Percentiles rank a stretch among this genome's conserved stretches.
These are phyloP conservation scores for Trichoderma citrinoviride DNA, from an alignment of 2,329 filamentous ascomycete genomes.

Conservation along the genomic window DNA sequence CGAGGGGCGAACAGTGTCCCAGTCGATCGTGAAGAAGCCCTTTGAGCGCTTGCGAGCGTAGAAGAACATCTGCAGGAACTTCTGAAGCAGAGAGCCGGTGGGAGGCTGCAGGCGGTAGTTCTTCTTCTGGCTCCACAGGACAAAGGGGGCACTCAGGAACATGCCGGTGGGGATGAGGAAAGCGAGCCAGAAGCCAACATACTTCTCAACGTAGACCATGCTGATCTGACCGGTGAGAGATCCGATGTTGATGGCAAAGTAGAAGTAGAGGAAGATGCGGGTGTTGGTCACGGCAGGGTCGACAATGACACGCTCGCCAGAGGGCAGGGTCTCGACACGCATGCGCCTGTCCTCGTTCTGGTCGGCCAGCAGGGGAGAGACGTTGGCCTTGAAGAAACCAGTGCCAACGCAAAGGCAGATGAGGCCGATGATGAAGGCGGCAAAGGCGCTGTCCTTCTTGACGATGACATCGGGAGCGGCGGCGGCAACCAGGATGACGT, in stretches of 20 bases:
- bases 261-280: slow-evolving; percentile 65
- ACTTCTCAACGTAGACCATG: slow-evolving; percentile 74
- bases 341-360: slow-evolving; percentile 62
- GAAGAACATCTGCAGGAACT: slow-evolving; percentile 60
- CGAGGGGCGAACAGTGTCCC: slow-evolving; percentile 68
- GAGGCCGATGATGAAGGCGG: slow-evolving; percentile 66
- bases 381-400: slow-evolving; percentile 80
- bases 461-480: slow-evolving; percentile 63
- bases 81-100: slow-evolving; percentile 68
- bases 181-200: slow-evolving; percentile 72
- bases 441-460: slow-evolving; percentile 56
- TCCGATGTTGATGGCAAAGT: slow-evolving; percentile 59
- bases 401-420: slow-evolving; percentile 59
- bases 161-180: slow-evolving; percentile 65
- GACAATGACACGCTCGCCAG: slow-evolving; percentile 66
- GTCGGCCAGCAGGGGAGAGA: slow-evolving; percentile 68
- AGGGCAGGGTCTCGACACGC: slow-evolving; percentile 50
- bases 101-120: slow-evolving; percentile 63
- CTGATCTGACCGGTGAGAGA: slow-evolving; percentile 53
- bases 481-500: slow-evolving; percentile 63
- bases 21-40: slow-evolving; percentile 65
- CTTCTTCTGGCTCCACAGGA: slow-evolving; percentile 59
- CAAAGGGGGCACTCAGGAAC: slow-evolving; percentile 60
- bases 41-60: slow-evolving; percentile 63
- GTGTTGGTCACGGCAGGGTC: slow-evolving; percentile 67